phyloP scores from a whole-genome alignment of 768 basidiomycete species.

The Naganishia friedmannii region DNA sequence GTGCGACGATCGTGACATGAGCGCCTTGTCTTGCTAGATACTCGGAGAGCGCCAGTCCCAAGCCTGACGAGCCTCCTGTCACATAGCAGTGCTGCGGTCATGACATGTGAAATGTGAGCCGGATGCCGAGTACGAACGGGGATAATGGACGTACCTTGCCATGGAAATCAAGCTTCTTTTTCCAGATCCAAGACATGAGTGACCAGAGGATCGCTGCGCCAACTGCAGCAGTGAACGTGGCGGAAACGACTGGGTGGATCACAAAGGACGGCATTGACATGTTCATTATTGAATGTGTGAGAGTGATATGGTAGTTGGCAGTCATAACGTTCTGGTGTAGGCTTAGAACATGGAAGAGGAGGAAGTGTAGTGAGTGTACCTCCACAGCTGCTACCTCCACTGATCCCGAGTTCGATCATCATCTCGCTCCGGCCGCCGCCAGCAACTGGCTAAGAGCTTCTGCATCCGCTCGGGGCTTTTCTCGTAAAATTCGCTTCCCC shows the following conservation, averaged over 20 bases:
- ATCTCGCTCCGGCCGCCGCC: no score
- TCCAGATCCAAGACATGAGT: conserved; percentile 34
- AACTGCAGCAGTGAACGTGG: not conserved
- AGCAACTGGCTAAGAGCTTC: no score
- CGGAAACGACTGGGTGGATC: not conserved
- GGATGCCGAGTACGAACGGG: not conserved
- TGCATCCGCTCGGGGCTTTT: no score
- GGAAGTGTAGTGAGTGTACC: no score
- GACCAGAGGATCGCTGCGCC: not conserved
- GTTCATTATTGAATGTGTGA: not conserved
- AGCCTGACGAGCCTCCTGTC: conserved; percentile 77
- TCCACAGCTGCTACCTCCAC: no score
- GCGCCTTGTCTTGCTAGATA: conserved; percentile 66
- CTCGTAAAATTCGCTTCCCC: no score
- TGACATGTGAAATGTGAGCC: not conserved
- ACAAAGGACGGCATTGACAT: not conserved
- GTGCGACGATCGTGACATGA: conserved; percentile 78
- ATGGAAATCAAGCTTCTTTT: conserved; percentile 34
- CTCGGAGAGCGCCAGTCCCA: conserved; percentile 71
- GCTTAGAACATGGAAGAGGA: no score
- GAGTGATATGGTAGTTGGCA: no score
- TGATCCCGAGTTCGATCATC: no score
- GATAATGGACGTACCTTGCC: conserved; percentile 39
- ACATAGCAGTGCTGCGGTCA: conserved; percentile 71
- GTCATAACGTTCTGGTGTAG: no score